phyloP scores from a whole-genome alignment of 208 protist genomes.

The Herpetomonas samuelpessoai region DNA sequence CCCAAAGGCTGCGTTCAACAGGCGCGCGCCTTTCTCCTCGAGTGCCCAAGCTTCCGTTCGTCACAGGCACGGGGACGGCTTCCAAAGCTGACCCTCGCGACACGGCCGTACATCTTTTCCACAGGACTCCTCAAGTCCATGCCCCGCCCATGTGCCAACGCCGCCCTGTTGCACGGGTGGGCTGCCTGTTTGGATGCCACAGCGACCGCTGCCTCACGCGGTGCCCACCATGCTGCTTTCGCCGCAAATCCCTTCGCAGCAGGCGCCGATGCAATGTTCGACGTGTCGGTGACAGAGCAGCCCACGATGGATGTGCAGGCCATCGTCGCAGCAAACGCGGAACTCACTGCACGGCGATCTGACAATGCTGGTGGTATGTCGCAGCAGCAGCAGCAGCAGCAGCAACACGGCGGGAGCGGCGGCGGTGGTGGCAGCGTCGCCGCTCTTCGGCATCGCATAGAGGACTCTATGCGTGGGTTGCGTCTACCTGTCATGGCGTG shows the following conservation, averaged over 20 bases:
- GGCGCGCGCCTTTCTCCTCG: slow-evolving; percentile 38
- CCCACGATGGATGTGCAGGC: slow-evolving; percentile 28
- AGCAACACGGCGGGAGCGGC: too few species aligned
- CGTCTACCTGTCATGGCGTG: background rate
- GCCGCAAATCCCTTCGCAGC: slow-evolving; percentile 9
- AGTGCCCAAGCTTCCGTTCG: slow-evolving; percentile 35
- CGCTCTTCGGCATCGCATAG: background rate
- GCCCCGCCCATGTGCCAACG: slow-evolving; percentile 31
- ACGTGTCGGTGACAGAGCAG: slow-evolving; percentile 26
- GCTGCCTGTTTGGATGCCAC: slow-evolving; percentile 19
- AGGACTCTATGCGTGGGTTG: background rate
- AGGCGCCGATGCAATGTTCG: background rate
- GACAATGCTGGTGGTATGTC: too few species aligned
- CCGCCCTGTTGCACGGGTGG: slow-evolving; percentile 34
- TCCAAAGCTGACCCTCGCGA: slow-evolving; percentile 29
- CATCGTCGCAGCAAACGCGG: slow-evolving; percentile 12
- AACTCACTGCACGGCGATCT: background rate
- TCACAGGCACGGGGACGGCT: slow-evolving; percentile 16
- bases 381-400: too few species aligned
- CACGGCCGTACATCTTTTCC: slow-evolving; percentile 21
- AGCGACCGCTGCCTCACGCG: slow-evolving; percentile 3
- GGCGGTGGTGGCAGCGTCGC: too few species aligned
- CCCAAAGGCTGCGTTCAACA: slow-evolving; percentile 13
- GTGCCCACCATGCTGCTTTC: slow-evolving; percentile 1
- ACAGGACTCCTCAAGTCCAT: slow-evolving; percentile 9